Conservation (phyloP, 116 monocot genomes). For the Papilionanthe hybrid region DNA sequence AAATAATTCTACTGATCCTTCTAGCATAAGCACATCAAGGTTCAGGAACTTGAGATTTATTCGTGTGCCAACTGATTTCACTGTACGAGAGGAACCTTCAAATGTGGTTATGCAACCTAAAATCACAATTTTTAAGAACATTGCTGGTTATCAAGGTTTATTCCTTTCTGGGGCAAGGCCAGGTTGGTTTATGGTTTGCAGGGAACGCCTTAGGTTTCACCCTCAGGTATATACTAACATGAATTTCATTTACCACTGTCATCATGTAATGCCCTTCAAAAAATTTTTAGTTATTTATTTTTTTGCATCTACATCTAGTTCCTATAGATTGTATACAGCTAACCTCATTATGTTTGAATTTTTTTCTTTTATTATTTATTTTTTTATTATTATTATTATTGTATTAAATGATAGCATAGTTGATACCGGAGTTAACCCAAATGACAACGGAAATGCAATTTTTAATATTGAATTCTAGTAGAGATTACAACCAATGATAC, state of each 20-base stretch:
- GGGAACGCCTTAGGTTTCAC: constrained; percentile 85
- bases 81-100: constrained; percentile 49
- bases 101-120: constrained; percentile 36
- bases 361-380: no score
- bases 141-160: constrained; percentile 86
- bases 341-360: background rate
- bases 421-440: no score
- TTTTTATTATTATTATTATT: background rate
- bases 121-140: constrained; percentile 77
- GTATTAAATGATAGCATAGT: background rate
- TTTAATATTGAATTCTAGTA: no score
- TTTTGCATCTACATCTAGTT: background rate
- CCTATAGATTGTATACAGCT: background rate
- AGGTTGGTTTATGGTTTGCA: constrained; percentile 83
- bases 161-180: constrained; percentile 87
- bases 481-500: no score
- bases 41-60: constrained; percentile 92
- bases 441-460: no score
- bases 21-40: constrained; percentile 39
- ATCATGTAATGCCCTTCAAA: background rate
- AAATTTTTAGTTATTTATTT: background rate
- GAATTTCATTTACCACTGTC: background rate
- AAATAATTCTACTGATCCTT: constrained; percentile 29
- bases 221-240: constrained; percentile 56
- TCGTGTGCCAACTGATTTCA: constrained; percentile 51